Evolutionary conservation across 2,329 filamentous ascomycete genomes (phyloP), one percentile per base, ranked within the genome.

Genomic region (Phaeosphaeriaceae sp.): DNA sequence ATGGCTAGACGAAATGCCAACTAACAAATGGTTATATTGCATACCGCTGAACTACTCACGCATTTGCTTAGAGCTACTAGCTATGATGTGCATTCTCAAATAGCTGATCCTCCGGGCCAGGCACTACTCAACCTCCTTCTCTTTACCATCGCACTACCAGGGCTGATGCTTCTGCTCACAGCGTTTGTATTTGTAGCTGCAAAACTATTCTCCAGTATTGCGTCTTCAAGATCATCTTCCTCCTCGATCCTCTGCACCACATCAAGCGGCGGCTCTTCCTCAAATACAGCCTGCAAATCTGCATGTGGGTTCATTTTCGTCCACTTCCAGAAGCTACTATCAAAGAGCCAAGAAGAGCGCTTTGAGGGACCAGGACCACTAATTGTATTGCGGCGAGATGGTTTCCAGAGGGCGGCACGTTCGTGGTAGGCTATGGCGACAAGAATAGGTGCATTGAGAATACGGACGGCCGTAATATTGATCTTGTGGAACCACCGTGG

Each of bases 401-500:
- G 73, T 83, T 76, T 77, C 87, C 88, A 90, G 13, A 92, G 80
- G 8, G 84, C 77, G 5, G 83, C 81, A 42, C 90, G 84, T 72
- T 95, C 90, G 54, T 86, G 81, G 16, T 86, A 74, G 15, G 86
- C 84, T 52, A 95, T 88, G 51, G 87, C 61, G 3, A 93, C 79
- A 1, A 95, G 79, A 4, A 92, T 77, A 0, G 90, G 90, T 2
- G 89, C 79, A 70, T 94, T 94, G 63, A 92, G 81, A 7, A 86
- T 75, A 30, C 89, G 85, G 17, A 94, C 87, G 8, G 84, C 83
- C 49, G 86, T 84, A 48, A 95, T 89, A 67, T 95, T 92, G 64
- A 93, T 88, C 74, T 93, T 94, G 77, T 95, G 90, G 68, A 94
- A 94, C 89, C 89, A 93, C 36, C 90, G 85, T 0, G 88, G 85